Percentiles rank a stretch among this genome's conserved stretches.
Conservation (phyloP, 106 monocot species). For the Dendrobium officinale region DNA sequence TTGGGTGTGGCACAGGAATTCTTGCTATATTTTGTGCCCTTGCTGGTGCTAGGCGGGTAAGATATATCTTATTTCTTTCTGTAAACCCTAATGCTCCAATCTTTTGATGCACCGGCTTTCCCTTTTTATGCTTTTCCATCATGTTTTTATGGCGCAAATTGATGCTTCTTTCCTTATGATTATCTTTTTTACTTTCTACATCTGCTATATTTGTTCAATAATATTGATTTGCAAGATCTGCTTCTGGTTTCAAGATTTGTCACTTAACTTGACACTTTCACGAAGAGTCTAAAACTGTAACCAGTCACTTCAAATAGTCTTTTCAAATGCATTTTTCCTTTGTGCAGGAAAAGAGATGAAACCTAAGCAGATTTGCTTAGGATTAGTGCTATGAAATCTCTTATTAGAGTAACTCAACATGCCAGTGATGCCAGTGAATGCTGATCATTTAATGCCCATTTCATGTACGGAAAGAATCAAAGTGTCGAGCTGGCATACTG, state of each 20-base stretch:
- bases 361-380: neutral
- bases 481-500: neutral
- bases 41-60: slow-evolving; percentile 86
- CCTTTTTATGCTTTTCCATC: neutral
- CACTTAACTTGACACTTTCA: neutral
- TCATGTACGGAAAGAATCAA: neutral
- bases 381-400: slow-evolving; percentile 2
- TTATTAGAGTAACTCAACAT: neutral
- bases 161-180: neutral
- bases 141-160: neutral
- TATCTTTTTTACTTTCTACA: neutral
- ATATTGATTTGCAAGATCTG: neutral
- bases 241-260: neutral
- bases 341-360: neutral
- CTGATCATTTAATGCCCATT: neutral
- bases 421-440: neutral
- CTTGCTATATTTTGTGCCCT: slow-evolving; percentile 88
- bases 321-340: neutral
- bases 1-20: slow-evolving; percentile 90
- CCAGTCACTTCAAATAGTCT: neutral
- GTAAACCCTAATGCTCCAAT: neutral
- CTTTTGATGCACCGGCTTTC: neutral
- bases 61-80: slow-evolving; percentile 1
- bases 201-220: neutral
- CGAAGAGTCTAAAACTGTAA: neutral